A percentile compares a stretch with the other conserved stretches of the same genome.
phyloP scores from a whole-genome alignment of 148 eudicot species.

The Heliamphora exappendiculata region DNA sequence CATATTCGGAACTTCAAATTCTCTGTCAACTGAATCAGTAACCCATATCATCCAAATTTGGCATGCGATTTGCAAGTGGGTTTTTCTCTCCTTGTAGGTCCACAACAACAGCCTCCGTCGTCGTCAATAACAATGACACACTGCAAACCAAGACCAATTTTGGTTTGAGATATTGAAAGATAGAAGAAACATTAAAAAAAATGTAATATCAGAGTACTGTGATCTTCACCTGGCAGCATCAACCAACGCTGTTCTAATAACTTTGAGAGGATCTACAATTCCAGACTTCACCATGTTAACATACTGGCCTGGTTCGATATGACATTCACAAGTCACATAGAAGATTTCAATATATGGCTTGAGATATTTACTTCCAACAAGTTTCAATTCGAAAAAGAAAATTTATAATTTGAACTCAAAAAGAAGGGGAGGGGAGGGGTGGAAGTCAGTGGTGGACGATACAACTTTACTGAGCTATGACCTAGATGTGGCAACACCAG shows the following conservation, averaged over 20 bases:
- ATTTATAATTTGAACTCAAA: neutral
- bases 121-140: slow-evolving; percentile 71
- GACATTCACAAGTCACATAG: neutral
- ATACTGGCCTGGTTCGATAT: slow-evolving; percentile 50
- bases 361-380: neutral
- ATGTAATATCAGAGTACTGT: neutral
- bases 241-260: slow-evolving; percentile 76
- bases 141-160: slow-evolving; percentile 27
- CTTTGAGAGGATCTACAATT: slow-evolving; percentile 93
- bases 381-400: neutral
- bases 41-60: slow-evolving; percentile 69
- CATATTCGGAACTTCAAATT: neutral
- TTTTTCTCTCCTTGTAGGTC: slow-evolving; percentile 52
- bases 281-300: slow-evolving; percentile 88
- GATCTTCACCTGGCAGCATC: slow-evolving; percentile 88
- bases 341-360: neutral
- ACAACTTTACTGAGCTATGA: neutral
- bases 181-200: neutral
- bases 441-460: neutral
- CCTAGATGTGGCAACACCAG: too few relatives aligned
- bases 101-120: slow-evolving; percentile 64
- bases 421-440: too few relatives aligned
- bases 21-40: slow-evolving; percentile 12
- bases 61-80: slow-evolving; percentile 51
- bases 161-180: neutral